These are phyloP conservation scores for Tricholoma flavovirens DNA, from an alignment of 768 basidiomycete genomes.

Conservation along the genomic window DNA sequence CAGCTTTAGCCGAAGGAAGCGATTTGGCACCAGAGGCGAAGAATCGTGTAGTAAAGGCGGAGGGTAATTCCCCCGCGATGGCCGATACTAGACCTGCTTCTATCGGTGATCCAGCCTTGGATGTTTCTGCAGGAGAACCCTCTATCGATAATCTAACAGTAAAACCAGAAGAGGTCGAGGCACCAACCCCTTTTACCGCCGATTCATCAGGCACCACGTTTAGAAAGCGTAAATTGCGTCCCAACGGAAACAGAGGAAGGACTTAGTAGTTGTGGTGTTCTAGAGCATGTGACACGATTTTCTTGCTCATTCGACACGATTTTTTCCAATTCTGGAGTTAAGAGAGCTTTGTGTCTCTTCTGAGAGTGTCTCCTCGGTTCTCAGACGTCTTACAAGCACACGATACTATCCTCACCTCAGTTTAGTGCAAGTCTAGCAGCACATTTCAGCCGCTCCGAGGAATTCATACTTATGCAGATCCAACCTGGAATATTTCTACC, in stretches of 20 bases:
- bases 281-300: neutral
- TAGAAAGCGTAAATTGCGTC: constrained; percentile 27
- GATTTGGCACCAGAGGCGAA: constrained; percentile 2
- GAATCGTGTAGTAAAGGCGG: neutral
- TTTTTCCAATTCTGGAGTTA: too few species aligned
- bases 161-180: constrained; percentile 5
- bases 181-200: neutral
- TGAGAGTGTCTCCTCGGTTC: too few species aligned
- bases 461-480: too few species aligned
- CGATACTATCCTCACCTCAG: too few species aligned
- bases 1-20: constrained; percentile 20
- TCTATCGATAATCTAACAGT: neutral
- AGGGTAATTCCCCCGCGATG: neutral
- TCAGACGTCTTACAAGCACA: too few species aligned
- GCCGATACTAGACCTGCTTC: neutral
- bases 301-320: neutral
- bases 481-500: too few species aligned
- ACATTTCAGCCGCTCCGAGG: too few species aligned
- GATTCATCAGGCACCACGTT: constrained; percentile 18
- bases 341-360: neutral
- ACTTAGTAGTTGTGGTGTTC: neutral
- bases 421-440: too few species aligned
- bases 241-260: constrained; percentile 16
- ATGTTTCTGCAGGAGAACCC: neutral
- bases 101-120: neutral